Percentiles rank a stretch among this genome's conserved stretches.
Evolutionary conservation across 768 basidiomycete species (phyloP).

Genomic region (Leucocoprinus sp.): DNA sequence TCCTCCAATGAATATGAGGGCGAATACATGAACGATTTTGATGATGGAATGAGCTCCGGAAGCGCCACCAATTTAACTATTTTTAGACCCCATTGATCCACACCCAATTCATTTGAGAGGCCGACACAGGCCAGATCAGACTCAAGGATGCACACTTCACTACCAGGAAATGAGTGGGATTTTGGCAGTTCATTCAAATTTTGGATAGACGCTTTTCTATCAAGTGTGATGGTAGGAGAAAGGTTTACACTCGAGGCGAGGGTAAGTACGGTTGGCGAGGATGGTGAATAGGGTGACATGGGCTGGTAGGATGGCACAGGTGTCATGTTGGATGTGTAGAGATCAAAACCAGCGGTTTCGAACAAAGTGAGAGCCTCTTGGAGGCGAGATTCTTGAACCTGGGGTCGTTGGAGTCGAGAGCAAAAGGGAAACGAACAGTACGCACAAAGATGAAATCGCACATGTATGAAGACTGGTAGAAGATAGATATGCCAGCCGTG

Average conservation of each 20-base stretch:
- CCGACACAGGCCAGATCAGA: slow-evolving; percentile 74
- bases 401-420: slow-evolving; percentile 5
- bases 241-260: slow-evolving; percentile 1
- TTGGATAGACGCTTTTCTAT: slow-evolving; percentile 9
- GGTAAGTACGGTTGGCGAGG: slow-evolving; percentile 7
- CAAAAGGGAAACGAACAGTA: slow-evolving; percentile 10
- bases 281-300: neutral
- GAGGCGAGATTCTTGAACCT: slow-evolving; percentile 64
- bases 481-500: slow-evolving; percentile 69
- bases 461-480: slow-evolving; percentile 79
- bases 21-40: slow-evolving; percentile 8
- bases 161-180: slow-evolving; percentile 46
- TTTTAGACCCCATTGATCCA: slow-evolving; percentile 70
- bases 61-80: slow-evolving; percentile 72
- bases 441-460: slow-evolving; percentile 77
- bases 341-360: slow-evolving; percentile 54
- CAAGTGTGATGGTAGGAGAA: neutral
- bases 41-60: slow-evolving; percentile 45
- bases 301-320: slow-evolving; percentile 13
- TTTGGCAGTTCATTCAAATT: slow-evolving; percentile 18
- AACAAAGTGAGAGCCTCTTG: slow-evolving; percentile 56
- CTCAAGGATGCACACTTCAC: slow-evolving; percentile 54
- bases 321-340: slow-evolving; percentile 44
- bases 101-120: slow-evolving; percentile 52
- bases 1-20: slow-evolving; percentile 20